phyloP scores from a whole-genome alignment of 2,329 filamentous ascomycete species.

The Ascochyta viciae-villosae region DNA sequence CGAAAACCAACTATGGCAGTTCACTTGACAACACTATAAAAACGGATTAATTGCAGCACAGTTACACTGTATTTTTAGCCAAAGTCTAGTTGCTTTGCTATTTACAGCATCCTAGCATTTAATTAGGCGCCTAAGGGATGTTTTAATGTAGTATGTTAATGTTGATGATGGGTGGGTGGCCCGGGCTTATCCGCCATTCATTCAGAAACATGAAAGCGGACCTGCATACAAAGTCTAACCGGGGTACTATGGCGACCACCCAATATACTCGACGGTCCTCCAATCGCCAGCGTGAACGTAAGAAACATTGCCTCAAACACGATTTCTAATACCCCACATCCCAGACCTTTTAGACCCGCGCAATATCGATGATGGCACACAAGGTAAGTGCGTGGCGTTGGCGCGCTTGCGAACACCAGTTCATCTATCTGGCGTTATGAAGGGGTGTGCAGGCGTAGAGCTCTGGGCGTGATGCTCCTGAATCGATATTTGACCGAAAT shows the following conservation, averaged over 20 bases:
- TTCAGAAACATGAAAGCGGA: not conserved
- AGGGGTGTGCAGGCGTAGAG: not conserved
- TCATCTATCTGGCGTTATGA: constrained; percentile 14
- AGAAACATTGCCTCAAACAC: not conserved
- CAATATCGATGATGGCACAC: constrained; percentile 1
- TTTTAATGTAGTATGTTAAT: too few relatives aligned
- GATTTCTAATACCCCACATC: not conserved
- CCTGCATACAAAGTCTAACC: constrained; percentile 8
- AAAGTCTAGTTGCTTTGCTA: too few relatives aligned
- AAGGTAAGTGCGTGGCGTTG: not conserved
- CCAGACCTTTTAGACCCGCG: not conserved
- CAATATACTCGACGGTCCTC: not conserved
- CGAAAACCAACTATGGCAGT: too few relatives aligned
- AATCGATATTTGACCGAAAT: constrained; percentile 5
- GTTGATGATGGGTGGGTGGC: not conserved
- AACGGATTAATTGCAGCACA: too few relatives aligned
- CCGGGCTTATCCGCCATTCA: not conserved
- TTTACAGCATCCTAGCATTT: too few relatives aligned
- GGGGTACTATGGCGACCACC: constrained; percentile 4
- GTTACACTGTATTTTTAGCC: too few relatives aligned
- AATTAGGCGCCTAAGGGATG: too few relatives aligned
- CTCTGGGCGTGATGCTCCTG: not conserved
- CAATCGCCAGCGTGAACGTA: not conserved
- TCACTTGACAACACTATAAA: too few relatives aligned
- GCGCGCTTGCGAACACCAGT: not conserved